Conservation (phyloP, 768 basidiomycete genomes). For the Auriscalpium orientale region DNA sequence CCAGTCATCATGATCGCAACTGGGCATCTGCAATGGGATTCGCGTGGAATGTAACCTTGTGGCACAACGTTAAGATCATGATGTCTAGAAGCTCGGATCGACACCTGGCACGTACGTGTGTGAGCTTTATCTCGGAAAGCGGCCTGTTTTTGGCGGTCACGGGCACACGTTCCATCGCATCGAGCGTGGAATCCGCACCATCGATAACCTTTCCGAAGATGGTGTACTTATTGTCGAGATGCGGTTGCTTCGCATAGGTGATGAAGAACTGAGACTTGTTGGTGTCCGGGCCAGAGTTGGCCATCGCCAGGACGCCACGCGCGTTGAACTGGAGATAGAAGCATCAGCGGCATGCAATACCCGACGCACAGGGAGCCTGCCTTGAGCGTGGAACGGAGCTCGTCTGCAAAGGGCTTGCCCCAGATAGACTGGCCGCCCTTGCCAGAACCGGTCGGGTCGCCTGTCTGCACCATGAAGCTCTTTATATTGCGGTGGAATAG, state of each 20-base stretch:
- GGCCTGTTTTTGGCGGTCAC: constrained; percentile 91
- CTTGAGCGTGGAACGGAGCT: constrained; percentile 90
- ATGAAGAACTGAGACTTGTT: constrained; percentile 93
- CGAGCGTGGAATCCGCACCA: constrained; percentile 88
- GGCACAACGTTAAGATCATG: not conserved
- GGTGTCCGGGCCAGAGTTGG: constrained; percentile 88
- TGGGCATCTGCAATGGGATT: constrained; percentile 88
- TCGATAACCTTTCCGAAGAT: constrained; percentile 99
- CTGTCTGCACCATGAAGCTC: constrained; percentile 93
- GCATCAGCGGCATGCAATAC: constrained; percentile 1
- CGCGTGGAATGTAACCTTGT: constrained; percentile 80
- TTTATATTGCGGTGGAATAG: constrained; percentile 94
- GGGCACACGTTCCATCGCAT: constrained; percentile 87
- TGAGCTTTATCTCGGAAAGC: constrained; percentile 74
- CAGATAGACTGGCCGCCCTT: constrained; percentile 97
- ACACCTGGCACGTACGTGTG: constrained; percentile 61
- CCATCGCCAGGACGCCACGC: constrained; percentile 95
- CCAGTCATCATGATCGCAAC: constrained; percentile 23
- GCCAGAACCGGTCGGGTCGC: constrained; percentile 83
- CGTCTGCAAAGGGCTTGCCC: constrained; percentile 88
- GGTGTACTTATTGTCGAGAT: constrained; percentile 90
- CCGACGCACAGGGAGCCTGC: constrained; percentile 32
- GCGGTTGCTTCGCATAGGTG: constrained; percentile 87
- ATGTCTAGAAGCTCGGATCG: constrained; percentile 2
- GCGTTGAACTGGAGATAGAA: constrained; percentile 69